phyloP scores from a whole-genome alignment of 129 eudicot genomes.

The Saposhnikovia divaricata region DNA sequence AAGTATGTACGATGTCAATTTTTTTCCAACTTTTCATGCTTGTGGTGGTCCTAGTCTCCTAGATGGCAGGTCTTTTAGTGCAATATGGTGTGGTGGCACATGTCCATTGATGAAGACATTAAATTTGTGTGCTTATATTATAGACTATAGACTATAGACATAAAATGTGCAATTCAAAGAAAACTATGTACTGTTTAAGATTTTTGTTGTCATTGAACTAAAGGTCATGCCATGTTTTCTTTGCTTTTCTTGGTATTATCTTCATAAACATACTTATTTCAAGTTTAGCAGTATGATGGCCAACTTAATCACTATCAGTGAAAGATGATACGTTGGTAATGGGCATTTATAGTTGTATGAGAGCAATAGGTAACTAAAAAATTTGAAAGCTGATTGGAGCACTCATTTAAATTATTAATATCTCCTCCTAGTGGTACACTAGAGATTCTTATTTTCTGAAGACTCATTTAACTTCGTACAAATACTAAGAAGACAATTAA shows the following conservation, averaged over 20 bases:
- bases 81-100: constrained; percentile 5
- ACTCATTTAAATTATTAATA: background rate
- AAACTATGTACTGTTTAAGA: background rate
- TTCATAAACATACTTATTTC: background rate
- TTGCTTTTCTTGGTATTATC: constrained; percentile 2
- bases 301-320: background rate
- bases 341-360: background rate
- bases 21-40: background rate
- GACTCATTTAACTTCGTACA: too few relatives aligned
- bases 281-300: background rate
- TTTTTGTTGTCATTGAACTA: background rate
- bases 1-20: background rate
- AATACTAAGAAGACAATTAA: background rate
- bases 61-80: background rate
- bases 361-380: background rate
- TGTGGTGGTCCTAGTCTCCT: background rate
- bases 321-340: background rate
- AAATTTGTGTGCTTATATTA: background rate
- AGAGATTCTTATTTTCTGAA: background rate
- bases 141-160: too few relatives aligned
- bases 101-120: background rate
- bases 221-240: background rate
- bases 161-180: background rate
- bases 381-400: constrained; percentile 5
- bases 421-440: background rate